These are phyloP conservation scores for Eutypella sp. DNA, from an alignment of 2,329 filamentous ascomycete species.

Conservation along the genomic window DNA sequence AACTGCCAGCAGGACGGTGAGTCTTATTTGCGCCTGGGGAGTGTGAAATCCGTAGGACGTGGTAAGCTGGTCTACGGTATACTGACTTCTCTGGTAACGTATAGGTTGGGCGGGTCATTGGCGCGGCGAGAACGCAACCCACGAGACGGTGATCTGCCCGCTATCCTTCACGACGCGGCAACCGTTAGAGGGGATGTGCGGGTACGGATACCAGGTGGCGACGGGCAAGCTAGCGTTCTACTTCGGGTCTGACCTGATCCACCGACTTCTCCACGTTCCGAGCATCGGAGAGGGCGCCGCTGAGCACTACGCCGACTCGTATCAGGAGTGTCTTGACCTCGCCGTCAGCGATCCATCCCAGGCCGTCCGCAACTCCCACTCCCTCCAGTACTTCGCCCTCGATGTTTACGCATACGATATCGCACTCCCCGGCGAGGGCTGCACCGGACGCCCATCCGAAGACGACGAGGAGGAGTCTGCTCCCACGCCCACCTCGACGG, in stretches of 20 bases:
- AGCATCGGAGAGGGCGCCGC: conserved; percentile 54
- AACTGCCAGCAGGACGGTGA: conserved; percentile 52
- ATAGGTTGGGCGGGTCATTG: conserved; percentile 63
- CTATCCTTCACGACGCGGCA: conserved; percentile 55
- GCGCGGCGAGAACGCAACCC: conserved; percentile 59
- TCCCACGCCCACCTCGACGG: conserved; percentile 2
- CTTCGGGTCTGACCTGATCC: conserved; percentile 63
- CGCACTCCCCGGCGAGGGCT: conserved; percentile 58
- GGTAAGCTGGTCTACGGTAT: background rate
- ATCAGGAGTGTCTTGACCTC: conserved; percentile 48
- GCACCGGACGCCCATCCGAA: conserved; percentile 39
- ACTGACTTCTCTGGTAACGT: background rate
- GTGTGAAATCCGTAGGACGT: too few species aligned
- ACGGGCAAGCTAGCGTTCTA: conserved; percentile 52
- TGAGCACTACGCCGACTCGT: conserved; percentile 58
- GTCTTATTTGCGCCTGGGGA: conserved; percentile 14
- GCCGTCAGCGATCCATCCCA: conserved; percentile 43
- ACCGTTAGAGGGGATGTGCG: conserved; percentile 55
- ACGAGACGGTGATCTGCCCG: conserved; percentile 66
- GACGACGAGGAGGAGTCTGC: conserved; percentile 6
- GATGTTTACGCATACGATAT: conserved; percentile 64
- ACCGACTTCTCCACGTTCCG: conserved; percentile 61
- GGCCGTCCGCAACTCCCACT: conserved; percentile 53
- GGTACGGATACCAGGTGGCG: conserved; percentile 57
- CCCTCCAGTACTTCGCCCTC: conserved; percentile 64